Evolutionary conservation across 192 early-diverging fungal species (phyloP), one percentile per base, ranked within the genome.

Genomic region (Radiomyces spectabilis): DNA sequence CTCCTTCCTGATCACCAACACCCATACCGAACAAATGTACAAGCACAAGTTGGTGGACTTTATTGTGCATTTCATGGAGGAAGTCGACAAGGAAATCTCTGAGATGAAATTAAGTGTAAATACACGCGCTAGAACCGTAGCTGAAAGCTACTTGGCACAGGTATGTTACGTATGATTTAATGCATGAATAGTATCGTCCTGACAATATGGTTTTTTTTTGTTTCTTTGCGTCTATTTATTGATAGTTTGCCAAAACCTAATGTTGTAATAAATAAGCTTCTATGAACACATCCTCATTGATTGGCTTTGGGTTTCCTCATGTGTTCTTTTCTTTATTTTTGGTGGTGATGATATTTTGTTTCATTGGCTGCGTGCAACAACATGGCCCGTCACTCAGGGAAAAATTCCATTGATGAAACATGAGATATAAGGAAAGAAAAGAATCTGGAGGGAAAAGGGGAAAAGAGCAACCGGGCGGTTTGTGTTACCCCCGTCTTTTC

Each of bases 21-120:
- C 85, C 76, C 95, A 98, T 59, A 94, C 94, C 3, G 95, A 98
- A 71, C 89, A 91, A 66, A 96, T 98, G 95, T 93, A 83, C 71
- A 96, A 96, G 80, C 93, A 98, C 80, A 98, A 98, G 72, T 73
- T 98, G 60, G 95, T 98, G 9, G 95, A 98, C 74, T 98, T 98
- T 70, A 92, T 96, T 61, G 86, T 98, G 47, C 88, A 95, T 75
- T 98, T 98, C 63, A 98, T 98, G 95, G 95, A 98, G 66, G 95
- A 94, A 55, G 95, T 98, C 16, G 95, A 98, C 73, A 95, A 93
- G 78, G 95, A 98, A 65, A 98, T 98, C 60, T 93, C 88, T 63
- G 94, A 96, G 67, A 96, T 97, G 92, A 94, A 95, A 74, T 78
- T 98, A 59, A 90, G 86, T 63, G 73, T 98, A 50, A 97, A 97